phyloP scores from a whole-genome alignment of 2,329 filamentous ascomycete genomes.

The Lasiodiplodia theobromae region DNA sequence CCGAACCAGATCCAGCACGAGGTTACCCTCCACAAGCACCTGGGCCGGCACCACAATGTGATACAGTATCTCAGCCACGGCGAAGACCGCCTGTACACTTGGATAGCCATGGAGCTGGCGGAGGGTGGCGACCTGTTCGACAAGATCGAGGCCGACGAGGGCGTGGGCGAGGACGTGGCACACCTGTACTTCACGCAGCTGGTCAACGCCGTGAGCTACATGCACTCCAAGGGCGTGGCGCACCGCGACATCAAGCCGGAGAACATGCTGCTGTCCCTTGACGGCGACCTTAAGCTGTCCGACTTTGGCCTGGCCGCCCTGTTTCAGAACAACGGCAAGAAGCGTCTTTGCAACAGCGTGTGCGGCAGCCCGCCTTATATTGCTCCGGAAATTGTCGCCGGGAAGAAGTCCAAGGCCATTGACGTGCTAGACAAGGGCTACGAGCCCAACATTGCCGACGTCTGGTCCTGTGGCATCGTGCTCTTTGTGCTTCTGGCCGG shows the following conservation, averaged over 20 bases:
- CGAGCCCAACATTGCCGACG: slow-evolving; percentile 81
- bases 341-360: slow-evolving; percentile 84
- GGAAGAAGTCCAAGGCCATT: slow-evolving; percentile 55
- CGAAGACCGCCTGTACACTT: slow-evolving; percentile 86
- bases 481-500: slow-evolving; percentile 93
- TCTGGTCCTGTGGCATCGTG: slow-evolving; percentile 99
- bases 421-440: slow-evolving; percentile 66
- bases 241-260: slow-evolving; percentile 82
- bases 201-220: slow-evolving; percentile 87
- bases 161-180: slow-evolving; percentile 91
- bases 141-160: slow-evolving; percentile 98
- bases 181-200: slow-evolving; percentile 97
- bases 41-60: slow-evolving; percentile 89
- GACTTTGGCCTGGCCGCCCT: slow-evolving; percentile 96
- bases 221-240: slow-evolving; percentile 94
- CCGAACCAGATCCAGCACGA: slow-evolving; percentile 92
- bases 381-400: slow-evolving; percentile 82
- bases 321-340: slow-evolving; percentile 85
- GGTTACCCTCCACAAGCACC: slow-evolving; percentile 85
- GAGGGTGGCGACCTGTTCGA: slow-evolving; percentile 97
- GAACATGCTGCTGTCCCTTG: slow-evolving; percentile 86
- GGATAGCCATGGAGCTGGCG: slow-evolving; percentile 98
- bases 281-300: slow-evolving; percentile 89
- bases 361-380: slow-evolving; percentile 98
- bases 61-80: slow-evolving; percentile 91